These are phyloP conservation scores for Neurospora sp. DNA, from an alignment of 495 filamentous ascomycete genomes.

Conservation along the genomic window DNA sequence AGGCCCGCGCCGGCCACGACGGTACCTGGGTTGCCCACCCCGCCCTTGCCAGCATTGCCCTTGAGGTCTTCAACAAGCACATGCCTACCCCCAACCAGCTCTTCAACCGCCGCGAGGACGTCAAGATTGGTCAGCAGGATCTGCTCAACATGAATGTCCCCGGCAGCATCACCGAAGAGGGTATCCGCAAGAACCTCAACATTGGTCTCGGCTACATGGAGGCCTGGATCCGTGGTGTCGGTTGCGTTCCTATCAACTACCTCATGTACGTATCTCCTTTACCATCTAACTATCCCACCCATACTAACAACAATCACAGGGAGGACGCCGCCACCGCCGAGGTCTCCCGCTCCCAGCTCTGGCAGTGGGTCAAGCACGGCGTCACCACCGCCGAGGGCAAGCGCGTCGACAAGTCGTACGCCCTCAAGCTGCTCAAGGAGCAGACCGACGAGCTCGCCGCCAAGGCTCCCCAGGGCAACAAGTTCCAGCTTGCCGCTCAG, in stretches of 20 bases:
- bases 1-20: constrained; percentile 92
- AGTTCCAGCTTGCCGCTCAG: constrained; percentile 79
- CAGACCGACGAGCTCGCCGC: constrained; percentile 64
- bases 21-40: constrained; percentile 97
- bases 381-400: constrained; percentile 81
- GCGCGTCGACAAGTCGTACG: constrained; percentile 85
- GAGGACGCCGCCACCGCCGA: constrained; percentile 97
- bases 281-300: neutral
- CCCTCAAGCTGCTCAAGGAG: constrained; percentile 78
- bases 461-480: constrained; percentile 81
- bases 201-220: constrained; percentile 99
- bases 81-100: constrained; percentile 99
- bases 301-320: constrained; percentile 25
- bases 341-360: constrained; percentile 83
- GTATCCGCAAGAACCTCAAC: constrained; percentile 95
- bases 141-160: constrained; percentile 98
- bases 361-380: constrained; percentile 91
- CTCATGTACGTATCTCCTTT: constrained; percentile 55
- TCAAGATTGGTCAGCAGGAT: constrained; percentile 76
- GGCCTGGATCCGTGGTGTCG: constrained; percentile 89
- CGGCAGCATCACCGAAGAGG: constrained; percentile 85
- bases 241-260: constrained; percentile 96
- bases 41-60: constrained; percentile 78
- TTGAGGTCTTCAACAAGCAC: constrained; percentile 93
- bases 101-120: constrained; percentile 82